Evolutionary conservation across 176 grass and related monocot species (phyloP), one percentile per base, ranked within the genome.

Genomic region (Cymbopogon citratus): DNA sequence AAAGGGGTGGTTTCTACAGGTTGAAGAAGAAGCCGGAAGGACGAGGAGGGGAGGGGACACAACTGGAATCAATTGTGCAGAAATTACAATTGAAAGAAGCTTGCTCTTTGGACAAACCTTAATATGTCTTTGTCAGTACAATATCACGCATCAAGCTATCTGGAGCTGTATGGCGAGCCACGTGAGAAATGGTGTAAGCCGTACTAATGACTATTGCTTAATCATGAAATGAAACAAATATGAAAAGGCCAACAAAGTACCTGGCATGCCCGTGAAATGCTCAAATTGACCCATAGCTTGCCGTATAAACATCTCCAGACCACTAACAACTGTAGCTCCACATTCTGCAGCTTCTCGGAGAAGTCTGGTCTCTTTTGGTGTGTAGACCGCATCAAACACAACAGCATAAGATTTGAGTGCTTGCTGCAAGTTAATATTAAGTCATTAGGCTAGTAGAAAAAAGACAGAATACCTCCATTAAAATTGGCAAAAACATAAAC

Each of bases 241-340:
- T 29, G 61, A 26, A 63, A 39, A 8, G 23, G 14, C 13, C 18
- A 24, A 40, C 6, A 71, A 77, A 33, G 63, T 89, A 98, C 92
- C 96, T 80, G 87, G 34, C 81, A 91, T 84, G 84, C 85, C 93
- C 19, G 87, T 98, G 78, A 98, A 98, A 79, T 90, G 80, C 83
- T 98, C 96, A 59, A 95, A 98, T 77, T 98, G 96, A 25, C 91
- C 87, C 90, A 91, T 90, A 61, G 92, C 92, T 88, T 95, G 96
- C 83, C 96, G 93, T 71, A 91, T 95, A 69, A 98, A 98, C 96
- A 98, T 98, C 88, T 98, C 96, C n/a, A 93, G 52, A 75, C 96
- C 96, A 7, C 96, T 98, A 84, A 98, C 96, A 75, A 95, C 91
- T 31, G 81, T 88, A 16, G 85, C 87, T 73, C 96, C 96, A 11